phyloP scores from a whole-genome alignment of 2,329 filamentous ascomycete species.

The Phyllosticta citribraziliensis region DNA sequence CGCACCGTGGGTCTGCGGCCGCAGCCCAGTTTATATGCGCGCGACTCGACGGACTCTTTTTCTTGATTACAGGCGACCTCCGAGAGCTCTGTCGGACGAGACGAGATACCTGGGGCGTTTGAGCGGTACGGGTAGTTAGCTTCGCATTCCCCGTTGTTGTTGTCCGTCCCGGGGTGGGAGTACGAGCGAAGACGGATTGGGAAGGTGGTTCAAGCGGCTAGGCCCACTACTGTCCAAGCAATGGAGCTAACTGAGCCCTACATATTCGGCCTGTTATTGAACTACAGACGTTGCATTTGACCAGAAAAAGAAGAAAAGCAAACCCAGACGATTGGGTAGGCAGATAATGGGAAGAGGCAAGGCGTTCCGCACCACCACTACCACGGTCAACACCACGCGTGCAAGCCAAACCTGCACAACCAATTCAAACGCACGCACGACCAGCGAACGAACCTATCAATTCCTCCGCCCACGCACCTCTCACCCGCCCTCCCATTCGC shows the following conservation, averaged over 20 bases:
- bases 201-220: conserved; percentile 8
- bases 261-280: background rate
- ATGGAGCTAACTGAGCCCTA: background rate
- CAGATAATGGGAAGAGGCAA: background rate
- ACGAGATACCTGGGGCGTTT: background rate
- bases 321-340: background rate
- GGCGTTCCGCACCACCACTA: background rate
- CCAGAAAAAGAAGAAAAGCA: background rate
- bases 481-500: background rate
- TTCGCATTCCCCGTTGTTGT: background rate
- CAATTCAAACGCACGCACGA: background rate
- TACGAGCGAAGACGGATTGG: conserved; percentile 6
- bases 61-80: conserved; percentile 4
- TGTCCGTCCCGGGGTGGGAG: background rate
- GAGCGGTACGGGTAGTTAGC: background rate
- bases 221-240: background rate
- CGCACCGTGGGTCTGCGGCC: background rate
- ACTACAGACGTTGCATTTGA: background rate
- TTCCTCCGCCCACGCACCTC: background rate
- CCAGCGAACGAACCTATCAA: background rate
- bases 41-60: background rate
- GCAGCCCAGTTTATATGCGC: conserved; percentile 1
- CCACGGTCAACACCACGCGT: background rate
- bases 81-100: background rate
- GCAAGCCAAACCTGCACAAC: background rate